Evolutionary conservation across 1,139 yeast genomes (phyloP).

Genomic region (Blastobotrys proliferans): DNA sequence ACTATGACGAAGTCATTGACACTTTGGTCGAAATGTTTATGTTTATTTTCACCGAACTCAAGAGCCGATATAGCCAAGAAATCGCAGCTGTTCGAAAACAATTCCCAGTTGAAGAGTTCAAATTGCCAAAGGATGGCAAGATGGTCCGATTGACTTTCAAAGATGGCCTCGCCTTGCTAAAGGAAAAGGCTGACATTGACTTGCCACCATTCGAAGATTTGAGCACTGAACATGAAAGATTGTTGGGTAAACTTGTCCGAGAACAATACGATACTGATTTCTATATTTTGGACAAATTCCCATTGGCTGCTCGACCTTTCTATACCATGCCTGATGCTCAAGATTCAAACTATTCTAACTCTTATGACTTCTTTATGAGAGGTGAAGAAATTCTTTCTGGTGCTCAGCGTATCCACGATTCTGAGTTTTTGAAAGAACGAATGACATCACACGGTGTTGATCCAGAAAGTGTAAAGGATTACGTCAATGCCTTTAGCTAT

Average conservation of each 20-base stretch:
- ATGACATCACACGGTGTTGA: conserved; percentile 80
- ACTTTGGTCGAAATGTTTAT: conserved; percentile 79
- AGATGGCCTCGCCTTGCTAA: conserved; percentile 83
- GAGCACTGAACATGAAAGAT: conserved; percentile 89
- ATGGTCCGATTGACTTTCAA: conserved; percentile 88
- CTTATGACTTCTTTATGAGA: conserved; percentile 96
- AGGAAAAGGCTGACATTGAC: conserved; percentile 67
- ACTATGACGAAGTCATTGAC: conserved; percentile 91
- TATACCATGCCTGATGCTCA: conserved; percentile 98
- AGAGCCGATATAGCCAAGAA: conserved; percentile 72
- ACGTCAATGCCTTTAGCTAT: conserved; percentile 84
- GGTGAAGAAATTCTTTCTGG: conserved; percentile 99
- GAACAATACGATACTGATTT: conserved; percentile 96
- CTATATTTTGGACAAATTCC: conserved; percentile 97
- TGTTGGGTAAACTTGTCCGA: conserved; percentile 85
- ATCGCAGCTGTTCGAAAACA: conserved; percentile 89
- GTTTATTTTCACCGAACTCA: conserved; percentile 81
- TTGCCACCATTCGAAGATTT: conserved; percentile 85
- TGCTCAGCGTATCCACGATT: conserved; percentile 98
- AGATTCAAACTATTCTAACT: conserved; percentile 85
- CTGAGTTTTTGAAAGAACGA: conserved; percentile 74
- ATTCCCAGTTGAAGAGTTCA: conserved; percentile 96
- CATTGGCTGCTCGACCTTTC: conserved; percentile 93
- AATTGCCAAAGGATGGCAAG: conserved; percentile 66
- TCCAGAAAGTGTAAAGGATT: conserved; percentile 73